phyloP scores from a whole-genome alignment of 495 filamentous ascomycete genomes.

The Hyaloscypha variabilis region DNA sequence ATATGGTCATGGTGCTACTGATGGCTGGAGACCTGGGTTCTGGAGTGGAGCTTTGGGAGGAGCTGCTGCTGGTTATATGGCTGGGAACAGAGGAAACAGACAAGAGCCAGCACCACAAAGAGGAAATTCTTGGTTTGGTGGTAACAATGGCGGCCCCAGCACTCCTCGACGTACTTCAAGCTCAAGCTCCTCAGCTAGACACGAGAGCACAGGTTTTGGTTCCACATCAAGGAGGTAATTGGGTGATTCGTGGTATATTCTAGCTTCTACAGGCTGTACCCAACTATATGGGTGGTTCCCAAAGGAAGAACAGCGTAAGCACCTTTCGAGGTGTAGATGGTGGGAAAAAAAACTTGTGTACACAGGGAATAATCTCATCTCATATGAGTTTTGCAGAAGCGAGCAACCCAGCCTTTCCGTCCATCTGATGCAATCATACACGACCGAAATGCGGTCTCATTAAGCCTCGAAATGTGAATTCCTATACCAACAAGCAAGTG shows the following conservation, averaged over 20 bases:
- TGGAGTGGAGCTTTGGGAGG: slow-evolving; percentile 76
- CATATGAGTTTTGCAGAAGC: slow-evolving; percentile 17
- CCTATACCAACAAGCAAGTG: not conserved
- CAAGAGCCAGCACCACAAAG: slow-evolving; percentile 29
- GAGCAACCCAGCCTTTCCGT: slow-evolving; percentile 1
- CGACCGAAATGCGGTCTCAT: slow-evolving; percentile 18
- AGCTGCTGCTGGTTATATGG: slow-evolving; percentile 66
- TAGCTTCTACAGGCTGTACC: slow-evolving; percentile 25
- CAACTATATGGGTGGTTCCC: slow-evolving; percentile 11
- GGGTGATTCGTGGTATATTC: slow-evolving; percentile 12
- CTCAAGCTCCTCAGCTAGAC: slow-evolving; percentile 51
- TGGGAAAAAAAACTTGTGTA: slow-evolving; percentile 20
- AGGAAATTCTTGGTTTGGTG: slow-evolving; percentile 31
- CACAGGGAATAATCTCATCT: slow-evolving; percentile 20
- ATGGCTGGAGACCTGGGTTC: slow-evolving; percentile 83
- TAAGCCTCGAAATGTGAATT: slow-evolving; percentile 14
- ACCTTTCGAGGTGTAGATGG: slow-evolving; percentile 1
- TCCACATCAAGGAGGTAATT: slow-evolving; percentile 75
- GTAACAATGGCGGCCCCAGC: slow-evolving; percentile 49
- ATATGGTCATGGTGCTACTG: slow-evolving; percentile 31
- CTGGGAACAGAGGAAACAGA: slow-evolving; percentile 35
- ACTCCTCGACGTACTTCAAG: slow-evolving; percentile 43
- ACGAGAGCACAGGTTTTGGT: slow-evolving; percentile 88
- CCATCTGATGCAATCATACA: slow-evolving; percentile 33
- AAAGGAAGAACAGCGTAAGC: slow-evolving; percentile 6